Evolutionary conservation across 768 basidiomycete genomes (phyloP), one percentile per base, ranked within the genome.

Genomic region (Boletus rubropictus): DNA sequence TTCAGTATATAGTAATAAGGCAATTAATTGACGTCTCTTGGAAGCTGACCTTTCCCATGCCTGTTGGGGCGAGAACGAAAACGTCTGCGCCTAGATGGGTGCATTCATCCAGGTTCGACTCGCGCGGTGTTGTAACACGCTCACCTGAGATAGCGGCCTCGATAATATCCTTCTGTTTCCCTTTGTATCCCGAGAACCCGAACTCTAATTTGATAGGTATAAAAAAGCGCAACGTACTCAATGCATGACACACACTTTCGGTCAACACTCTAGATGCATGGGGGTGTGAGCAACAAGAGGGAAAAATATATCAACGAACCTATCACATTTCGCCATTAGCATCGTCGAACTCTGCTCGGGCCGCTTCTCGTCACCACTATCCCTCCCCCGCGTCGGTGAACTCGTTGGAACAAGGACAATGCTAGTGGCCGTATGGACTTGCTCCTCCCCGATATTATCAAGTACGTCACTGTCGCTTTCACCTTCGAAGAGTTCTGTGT

Each of bases 31-130:
- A 2, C 4, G 4, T 21, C 6, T 5, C 21, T 37, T 5, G 12
- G 1, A 40, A 60, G 57, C 32, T 25, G 28, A 84, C 89, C 76
- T 92, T 92, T 28, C 89, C 90, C 85, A 91, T 88, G 4, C 89
- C 88, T 9, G 90, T 92, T 0, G 89, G 88, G 15, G 89, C 89
- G 3, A 90, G 73, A 9, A 89, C 86, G 40, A 90, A 75, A 12
- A 90, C 80, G 63, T 90, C 88, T 8, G 65, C 67, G 4, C 84
- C 87, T 87, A 46, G 5, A 31, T 20, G 7, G 5, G 24, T n/a
- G 18, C 12, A 37, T 53, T 49, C 36, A 52, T 39, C 24, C 34
- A 7, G 18, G 21, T n/a, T 22, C 33, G 39, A 33, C 18, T 15
- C 11, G 7, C 20, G 3, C 24, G 9, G 3, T 7, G 18, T 22